Evolutionary conservation across 495 filamentous ascomycete genomes (phyloP), one percentile per base, ranked within the genome.

Genomic region (Aspergillus heteromorphus): DNA sequence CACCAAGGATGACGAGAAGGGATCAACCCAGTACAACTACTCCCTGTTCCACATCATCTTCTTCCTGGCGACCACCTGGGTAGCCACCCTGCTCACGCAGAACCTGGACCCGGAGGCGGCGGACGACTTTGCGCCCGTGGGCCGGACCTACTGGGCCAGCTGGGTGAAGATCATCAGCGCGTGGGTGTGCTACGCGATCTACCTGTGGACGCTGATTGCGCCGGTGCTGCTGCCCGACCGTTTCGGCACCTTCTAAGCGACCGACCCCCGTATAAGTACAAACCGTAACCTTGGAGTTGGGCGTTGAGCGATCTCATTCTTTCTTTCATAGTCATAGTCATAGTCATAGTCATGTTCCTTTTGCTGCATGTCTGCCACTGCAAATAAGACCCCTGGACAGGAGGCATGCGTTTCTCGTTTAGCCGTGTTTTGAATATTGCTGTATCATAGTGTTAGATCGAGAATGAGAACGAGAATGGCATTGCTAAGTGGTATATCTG

Each of bases 141-240:
- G 93, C 25, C 77, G 93, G 45, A 97, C 92, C 17, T 93, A 97
- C 75, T 95, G 92, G 85, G 93, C 93, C 18, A 96, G 89, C 72
- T 98, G 93, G 93, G 91, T 96, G 59, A 98, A 97, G 84, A 97
- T 98, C 68, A 83, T 97, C 47, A 96, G 91, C 73, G 85, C 92
- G 16, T 98, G 93, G 93, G 86, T 93, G 43, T 97, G 95, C 72
- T 97, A 98, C 71, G 85, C 75, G 36, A 89, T 98, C 69, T 98
- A 97, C 62, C 77, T 83, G 38, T 98, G 93, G 93, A 95, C 90
- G 20, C 68, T 98, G 61, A 73, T 95, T 43, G 93, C 95, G 38
- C 93, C 93, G 8, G 79, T 92, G 34, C 60, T 92, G 20, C 63
- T 98, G 67, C 92, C 93, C 0, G 92, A 95, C 61, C 79, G 91